A percentile compares a stretch with the other conserved stretches of the same genome.
Conservation (phyloP, 106 monocot species). For the Vanilla planifolia region DNA sequence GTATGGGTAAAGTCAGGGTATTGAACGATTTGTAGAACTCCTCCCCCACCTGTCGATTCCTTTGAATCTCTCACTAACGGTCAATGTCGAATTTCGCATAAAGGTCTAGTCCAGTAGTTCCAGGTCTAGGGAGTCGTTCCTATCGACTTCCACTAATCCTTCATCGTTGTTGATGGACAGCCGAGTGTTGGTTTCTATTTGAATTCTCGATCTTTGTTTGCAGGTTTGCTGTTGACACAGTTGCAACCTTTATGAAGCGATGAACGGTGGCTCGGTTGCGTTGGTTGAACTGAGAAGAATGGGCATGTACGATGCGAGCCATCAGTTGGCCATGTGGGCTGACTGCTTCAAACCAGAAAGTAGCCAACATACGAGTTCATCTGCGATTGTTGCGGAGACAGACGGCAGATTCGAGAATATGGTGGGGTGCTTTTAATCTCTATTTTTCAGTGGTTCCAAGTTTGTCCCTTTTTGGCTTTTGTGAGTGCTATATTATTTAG, state of each 20-base stretch:
- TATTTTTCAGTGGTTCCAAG: not conserved
- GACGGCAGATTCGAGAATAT: conserved; percentile 25
- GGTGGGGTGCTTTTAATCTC: conserved; percentile 13
- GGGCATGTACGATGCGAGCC: conserved; percentile 35
- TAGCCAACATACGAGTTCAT: conserved; percentile 32
- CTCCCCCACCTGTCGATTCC: no score
- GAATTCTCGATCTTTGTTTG: not conserved
- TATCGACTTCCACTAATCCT: not conserved
- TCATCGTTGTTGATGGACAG: not conserved
- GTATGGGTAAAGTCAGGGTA: no score
- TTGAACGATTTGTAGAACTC: no score
- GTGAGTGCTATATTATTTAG: not conserved
- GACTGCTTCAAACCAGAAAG: conserved; percentile 38
- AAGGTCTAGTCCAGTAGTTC: no score
- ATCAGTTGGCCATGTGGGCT: conserved; percentile 30
- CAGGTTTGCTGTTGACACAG: not conserved
- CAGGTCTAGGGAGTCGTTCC: no score
- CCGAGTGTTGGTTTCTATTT: not conserved
- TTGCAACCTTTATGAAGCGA: not conserved
- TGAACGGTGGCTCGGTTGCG: conserved; percentile 3
- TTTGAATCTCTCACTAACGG: no score
- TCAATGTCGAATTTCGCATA: no score
- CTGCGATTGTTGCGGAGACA: conserved; percentile 25
- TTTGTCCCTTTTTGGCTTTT: not conserved
- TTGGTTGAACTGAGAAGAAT: conserved; percentile 18